phyloP scores from a whole-genome alignment of 805 yeast species.

The Kodamaea nitidulidarum region DNA sequence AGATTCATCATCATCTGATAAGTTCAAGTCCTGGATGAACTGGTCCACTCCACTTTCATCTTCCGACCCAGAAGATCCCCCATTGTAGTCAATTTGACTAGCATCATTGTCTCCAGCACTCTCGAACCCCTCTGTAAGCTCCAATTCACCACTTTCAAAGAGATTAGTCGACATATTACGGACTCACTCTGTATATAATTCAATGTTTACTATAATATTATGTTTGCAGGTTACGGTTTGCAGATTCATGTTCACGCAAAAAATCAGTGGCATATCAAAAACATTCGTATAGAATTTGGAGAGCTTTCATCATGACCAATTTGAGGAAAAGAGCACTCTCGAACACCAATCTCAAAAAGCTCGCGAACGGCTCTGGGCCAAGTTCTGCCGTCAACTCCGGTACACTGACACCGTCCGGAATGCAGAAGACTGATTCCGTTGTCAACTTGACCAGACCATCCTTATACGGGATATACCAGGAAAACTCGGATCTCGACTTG shows the following conservation, averaged over 20 bases:
- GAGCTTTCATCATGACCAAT: slow-evolving; percentile 4
- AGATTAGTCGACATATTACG: slow-evolving; percentile 19
- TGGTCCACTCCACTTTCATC: slow-evolving; percentile 4
- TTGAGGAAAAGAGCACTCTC: slow-evolving; percentile 19
- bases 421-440: slow-evolving; percentile 39
- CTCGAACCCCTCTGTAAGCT: not conserved
- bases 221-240: not conserved
- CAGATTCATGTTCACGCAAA: not conserved
- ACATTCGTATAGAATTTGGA: not conserved
- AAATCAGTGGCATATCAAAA: not conserved
- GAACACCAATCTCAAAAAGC: slow-evolving; percentile 16
- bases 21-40: slow-evolving; percentile 4
- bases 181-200: not conserved
- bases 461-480: slow-evolving; percentile 48
- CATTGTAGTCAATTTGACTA: no score
- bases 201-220: no score
- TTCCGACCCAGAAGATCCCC: not conserved
- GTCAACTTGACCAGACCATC: slow-evolving; percentile 49
- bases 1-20: slow-evolving; percentile 7
- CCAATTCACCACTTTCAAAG: slow-evolving; percentile 15
- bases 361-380: slow-evolving; percentile 8
- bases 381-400: slow-evolving; percentile 14
- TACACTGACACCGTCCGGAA: slow-evolving; percentile 17
- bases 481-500: slow-evolving; percentile 36
- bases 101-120: no score